phyloP scores from a whole-genome alignment of 495 filamentous ascomycete species.

The Echria macrotheca region DNA sequence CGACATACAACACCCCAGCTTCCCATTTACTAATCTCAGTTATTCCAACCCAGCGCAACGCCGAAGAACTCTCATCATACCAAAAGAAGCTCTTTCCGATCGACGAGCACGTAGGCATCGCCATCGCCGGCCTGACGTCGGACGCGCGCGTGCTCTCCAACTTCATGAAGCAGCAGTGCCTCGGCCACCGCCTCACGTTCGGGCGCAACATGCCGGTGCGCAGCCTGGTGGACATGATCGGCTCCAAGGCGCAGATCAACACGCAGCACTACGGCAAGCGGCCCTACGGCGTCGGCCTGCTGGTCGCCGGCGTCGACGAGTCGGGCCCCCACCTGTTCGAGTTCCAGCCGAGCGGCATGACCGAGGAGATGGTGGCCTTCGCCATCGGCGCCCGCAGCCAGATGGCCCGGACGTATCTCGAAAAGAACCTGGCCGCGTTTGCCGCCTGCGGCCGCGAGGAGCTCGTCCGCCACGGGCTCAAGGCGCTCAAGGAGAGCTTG shows the following conservation, averaged over 20 bases:
- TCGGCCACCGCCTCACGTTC: slow-evolving; percentile 91
- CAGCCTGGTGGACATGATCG: slow-evolving; percentile 82
- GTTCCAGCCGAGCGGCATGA: slow-evolving; percentile 94
- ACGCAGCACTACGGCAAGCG: slow-evolving; percentile 96
- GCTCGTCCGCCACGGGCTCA: slow-evolving; percentile 82
- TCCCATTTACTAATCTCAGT: too few species aligned
- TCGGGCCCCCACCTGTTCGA: slow-evolving; percentile 93
- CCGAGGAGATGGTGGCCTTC: slow-evolving; percentile 92
- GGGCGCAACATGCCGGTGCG: slow-evolving; percentile 85
- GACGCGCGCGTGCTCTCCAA: slow-evolving; percentile 99
- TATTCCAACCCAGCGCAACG: slow-evolving; percentile 89
- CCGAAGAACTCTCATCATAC: slow-evolving; percentile 98
- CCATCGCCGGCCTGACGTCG: slow-evolving; percentile 93
- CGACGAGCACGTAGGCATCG: slow-evolving; percentile 91
- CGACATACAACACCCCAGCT: too few species aligned
- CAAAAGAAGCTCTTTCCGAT: slow-evolving; percentile 98
- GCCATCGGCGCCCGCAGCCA: slow-evolving; percentile 93
- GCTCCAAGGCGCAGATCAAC: slow-evolving; percentile 93
- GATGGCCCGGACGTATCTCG: slow-evolving; percentile 94
- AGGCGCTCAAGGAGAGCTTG: slow-evolving; percentile 89
- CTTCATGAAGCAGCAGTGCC: slow-evolving; percentile 99
- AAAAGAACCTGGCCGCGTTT: slow-evolving; percentile 84
- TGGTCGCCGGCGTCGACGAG: slow-evolving; percentile 91
- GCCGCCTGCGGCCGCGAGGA: slow-evolving; percentile 67
- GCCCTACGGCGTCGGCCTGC: slow-evolving; percentile 91